phyloP scores from a whole-genome alignment of 768 basidiomycete genomes.

The Suillus hirtellus region DNA sequence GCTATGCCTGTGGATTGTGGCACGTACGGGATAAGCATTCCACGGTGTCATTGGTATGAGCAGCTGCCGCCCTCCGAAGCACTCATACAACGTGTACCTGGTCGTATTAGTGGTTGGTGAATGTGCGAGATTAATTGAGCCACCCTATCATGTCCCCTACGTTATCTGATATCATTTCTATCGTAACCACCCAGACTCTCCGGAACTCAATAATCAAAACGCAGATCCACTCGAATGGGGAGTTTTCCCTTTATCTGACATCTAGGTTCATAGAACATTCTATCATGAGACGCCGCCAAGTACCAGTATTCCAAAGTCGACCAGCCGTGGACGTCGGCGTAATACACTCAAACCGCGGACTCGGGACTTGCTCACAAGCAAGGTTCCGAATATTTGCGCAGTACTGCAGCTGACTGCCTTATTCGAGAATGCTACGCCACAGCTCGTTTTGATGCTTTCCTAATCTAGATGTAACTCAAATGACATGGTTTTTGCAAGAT shows the following conservation, averaged over 20 bases:
- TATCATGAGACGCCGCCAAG: not conserved
- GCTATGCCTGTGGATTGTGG: not conserved
- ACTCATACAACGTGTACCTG: not conserved
- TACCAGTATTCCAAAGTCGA: constrained; percentile 2
- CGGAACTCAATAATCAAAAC: not conserved
- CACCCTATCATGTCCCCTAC: too few species aligned
- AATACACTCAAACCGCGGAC: not conserved
- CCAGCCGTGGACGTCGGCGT: constrained; percentile 1
- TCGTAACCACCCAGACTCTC: not conserved
- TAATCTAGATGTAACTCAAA: not conserved
- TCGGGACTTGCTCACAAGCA: not conserved
- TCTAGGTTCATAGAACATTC: not conserved
- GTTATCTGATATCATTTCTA: not conserved
- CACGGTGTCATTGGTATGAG: not conserved
- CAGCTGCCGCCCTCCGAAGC: not conserved
- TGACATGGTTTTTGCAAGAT: not conserved
- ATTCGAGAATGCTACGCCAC: not conserved
- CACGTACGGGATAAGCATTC: not conserved
- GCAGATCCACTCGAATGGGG: not conserved
- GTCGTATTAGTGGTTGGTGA: not conserved
- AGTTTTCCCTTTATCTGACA: not conserved
- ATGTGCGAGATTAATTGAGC: not conserved
- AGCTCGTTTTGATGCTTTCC: not conserved
- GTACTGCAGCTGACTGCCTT: not conserved
- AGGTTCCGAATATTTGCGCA: not conserved